Evolutionary conservation across 2,329 filamentous ascomycete genomes (phyloP).

Genomic region (Bipolaris victoriae): DNA sequence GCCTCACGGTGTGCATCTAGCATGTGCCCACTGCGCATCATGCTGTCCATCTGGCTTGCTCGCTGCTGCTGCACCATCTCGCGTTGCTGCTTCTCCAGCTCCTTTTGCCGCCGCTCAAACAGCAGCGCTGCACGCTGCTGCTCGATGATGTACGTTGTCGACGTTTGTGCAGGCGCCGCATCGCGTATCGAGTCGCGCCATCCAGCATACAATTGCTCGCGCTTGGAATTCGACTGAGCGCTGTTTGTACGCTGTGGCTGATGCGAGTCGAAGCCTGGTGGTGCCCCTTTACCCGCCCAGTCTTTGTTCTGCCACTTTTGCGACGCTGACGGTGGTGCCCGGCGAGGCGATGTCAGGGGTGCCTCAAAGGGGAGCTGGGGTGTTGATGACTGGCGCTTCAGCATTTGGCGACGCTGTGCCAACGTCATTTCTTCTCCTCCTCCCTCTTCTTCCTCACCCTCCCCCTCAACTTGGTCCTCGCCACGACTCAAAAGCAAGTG

Average conservation of each 20-base stretch:
- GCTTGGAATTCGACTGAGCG: slow-evolving; percentile 37
- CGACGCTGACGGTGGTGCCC: slow-evolving; percentile 32
- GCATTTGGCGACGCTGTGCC: slow-evolving; percentile 62
- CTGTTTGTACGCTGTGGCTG: slow-evolving; percentile 41
- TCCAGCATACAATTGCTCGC: slow-evolving; percentile 43
- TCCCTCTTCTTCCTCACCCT: slow-evolving; percentile 24
- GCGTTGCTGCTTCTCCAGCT: slow-evolving; percentile 65
- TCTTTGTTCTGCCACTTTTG: slow-evolving; percentile 42
- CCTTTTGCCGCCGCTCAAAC: slow-evolving; percentile 67
- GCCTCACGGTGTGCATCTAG: slow-evolving; percentile 78
- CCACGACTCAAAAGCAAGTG: slow-evolving; percentile 24
- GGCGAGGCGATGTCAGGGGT: slow-evolving; percentile 18
- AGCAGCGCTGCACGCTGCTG: slow-evolving; percentile 57
- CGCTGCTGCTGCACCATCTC: slow-evolving; percentile 63
- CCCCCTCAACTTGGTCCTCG: background rate
- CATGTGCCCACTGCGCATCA: slow-evolving; percentile 78
- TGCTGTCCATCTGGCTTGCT: slow-evolving; percentile 71
- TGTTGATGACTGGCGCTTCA: slow-evolving; percentile 40
- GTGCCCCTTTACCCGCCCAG: slow-evolving; percentile 29
- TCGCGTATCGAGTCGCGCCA: slow-evolving; percentile 47
- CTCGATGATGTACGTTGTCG: slow-evolving; percentile 37
- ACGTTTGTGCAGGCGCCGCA: slow-evolving; percentile 23
- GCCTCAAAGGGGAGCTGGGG: background rate
- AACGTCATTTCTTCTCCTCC: slow-evolving; percentile 73
- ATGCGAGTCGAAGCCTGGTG: slow-evolving; percentile 47